phyloP scores from a whole-genome alignment of 2,329 filamentous ascomycete genomes.

The Arthrobotrys sphaeroides region DNA sequence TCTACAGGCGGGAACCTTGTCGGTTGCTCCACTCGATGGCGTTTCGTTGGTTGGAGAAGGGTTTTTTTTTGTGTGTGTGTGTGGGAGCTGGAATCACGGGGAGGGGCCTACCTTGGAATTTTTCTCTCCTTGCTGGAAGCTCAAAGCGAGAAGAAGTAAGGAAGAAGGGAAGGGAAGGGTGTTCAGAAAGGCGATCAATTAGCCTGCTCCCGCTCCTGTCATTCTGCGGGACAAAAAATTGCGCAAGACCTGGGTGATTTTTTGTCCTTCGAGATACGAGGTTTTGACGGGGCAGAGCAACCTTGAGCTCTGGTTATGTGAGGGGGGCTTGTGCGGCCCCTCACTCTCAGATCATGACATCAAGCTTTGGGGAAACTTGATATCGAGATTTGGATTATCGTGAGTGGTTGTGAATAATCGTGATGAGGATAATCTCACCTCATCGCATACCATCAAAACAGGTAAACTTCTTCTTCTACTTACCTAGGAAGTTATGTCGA shows the following conservation, averaged over 20 bases:
- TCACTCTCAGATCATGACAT: background rate
- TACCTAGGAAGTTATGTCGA: constrained; percentile 29
- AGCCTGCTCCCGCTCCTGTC: constrained; percentile 51
- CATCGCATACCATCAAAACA: constrained; percentile 3
- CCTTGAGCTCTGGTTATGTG: constrained; percentile 11
- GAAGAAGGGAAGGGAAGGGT: background rate
- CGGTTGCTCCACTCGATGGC: constrained; percentile 14
- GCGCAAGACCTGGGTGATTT: constrained; percentile 34
- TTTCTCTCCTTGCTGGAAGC: constrained; percentile 20
- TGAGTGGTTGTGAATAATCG: background rate
- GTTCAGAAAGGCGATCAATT: constrained; percentile 36
- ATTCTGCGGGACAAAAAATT: constrained; percentile 48
- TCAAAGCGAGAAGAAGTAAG: constrained; percentile 23
- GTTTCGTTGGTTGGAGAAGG: constrained; percentile 18
- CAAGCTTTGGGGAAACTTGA: background rate
- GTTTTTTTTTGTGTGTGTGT: too few species aligned
- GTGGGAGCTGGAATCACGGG: constrained; percentile 27
- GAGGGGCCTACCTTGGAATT: background rate
- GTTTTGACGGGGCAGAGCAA: constrained; percentile 20
- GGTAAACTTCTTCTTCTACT: constrained; percentile 9
- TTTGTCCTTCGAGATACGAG: constrained; percentile 24
- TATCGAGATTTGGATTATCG: background rate
- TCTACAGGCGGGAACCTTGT: constrained; percentile 33
- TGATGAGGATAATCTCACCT: constrained; percentile 7
- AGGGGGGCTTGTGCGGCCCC: background rate